A percentile compares a stretch with the other conserved stretches of the same genome.
These are phyloP conservation scores for Cordyceps pruinosa DNA, from an alignment of 2,329 filamentous ascomycete genomes.

Conservation along the genomic window DNA sequence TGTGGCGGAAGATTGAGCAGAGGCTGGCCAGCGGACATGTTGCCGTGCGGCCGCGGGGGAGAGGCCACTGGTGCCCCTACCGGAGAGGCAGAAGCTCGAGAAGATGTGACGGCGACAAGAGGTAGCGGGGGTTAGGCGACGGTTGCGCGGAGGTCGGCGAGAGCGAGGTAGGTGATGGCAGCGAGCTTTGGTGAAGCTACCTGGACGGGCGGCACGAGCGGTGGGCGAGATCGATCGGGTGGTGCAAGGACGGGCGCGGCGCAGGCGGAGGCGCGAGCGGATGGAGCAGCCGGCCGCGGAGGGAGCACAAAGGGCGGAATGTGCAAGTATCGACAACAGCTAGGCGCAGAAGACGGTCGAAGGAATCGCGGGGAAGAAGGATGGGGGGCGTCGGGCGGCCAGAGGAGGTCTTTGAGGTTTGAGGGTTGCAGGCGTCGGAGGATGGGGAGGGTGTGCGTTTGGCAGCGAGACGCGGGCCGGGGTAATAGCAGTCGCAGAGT, in stretches of 20 bases:
- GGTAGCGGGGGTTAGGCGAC: not conserved
- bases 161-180: not conserved
- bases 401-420: not conserved
- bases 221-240: constrained; percentile 3
- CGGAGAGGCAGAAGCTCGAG: constrained; percentile 3
- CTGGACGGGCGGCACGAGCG: not conserved
- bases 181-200: not conserved
- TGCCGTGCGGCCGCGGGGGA: constrained; percentile 16
- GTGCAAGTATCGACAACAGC: not conserved
- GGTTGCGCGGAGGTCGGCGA: not conserved
- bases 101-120: not conserved
- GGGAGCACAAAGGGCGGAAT: not conserved
- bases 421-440: not conserved
- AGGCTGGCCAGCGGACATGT: constrained; percentile 26
- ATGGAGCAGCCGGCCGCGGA: not conserved
- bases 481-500: not conserved
- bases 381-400: not conserved
- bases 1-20: constrained; percentile 22
- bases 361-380: not conserved
- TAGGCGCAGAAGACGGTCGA: not conserved
- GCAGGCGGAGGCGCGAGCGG: not conserved
- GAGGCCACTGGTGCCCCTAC: constrained; percentile 7
- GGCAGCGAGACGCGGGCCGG: not conserved
- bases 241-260: not conserved
- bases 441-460: not conserved